phyloP scores from a whole-genome alignment of 768 basidiomycete genomes.

The Sporobolomyces pararoseus region DNA sequence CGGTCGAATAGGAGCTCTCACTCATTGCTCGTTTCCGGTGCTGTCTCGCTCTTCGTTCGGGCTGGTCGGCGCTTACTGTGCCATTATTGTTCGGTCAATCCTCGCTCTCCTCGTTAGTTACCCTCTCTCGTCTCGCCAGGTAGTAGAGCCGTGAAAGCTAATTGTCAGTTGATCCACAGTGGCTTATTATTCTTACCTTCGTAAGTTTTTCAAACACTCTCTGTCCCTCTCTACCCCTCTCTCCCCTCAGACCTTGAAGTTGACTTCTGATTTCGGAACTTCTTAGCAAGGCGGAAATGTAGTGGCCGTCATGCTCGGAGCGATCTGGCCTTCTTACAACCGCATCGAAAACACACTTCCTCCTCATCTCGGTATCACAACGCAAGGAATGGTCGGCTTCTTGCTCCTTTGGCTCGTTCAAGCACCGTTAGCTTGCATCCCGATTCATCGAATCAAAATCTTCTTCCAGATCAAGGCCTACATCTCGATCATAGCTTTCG shows the following conservation, averaged over 20 bases:
- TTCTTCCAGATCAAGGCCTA: slow-evolving; percentile 46
- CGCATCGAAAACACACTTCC: slow-evolving; percentile 43
- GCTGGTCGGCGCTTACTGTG: slow-evolving; percentile 45
- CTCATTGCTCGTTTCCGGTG: slow-evolving; percentile 46
- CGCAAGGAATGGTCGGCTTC: slow-evolving; percentile 47
- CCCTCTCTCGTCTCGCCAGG: no score
- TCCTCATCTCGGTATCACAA: slow-evolving; percentile 44
- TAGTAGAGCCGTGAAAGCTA: no score
- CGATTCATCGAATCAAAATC: slow-evolving; percentile 43
- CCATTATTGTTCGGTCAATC: slow-evolving; percentile 45
- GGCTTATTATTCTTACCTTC: slow-evolving; percentile 24
- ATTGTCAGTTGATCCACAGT: no score
- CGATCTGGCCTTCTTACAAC: slow-evolving; percentile 48
- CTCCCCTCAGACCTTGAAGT: no score
- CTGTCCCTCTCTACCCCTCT: no score
- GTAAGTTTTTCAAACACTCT: neutral
- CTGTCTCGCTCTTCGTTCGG: slow-evolving; percentile 44
- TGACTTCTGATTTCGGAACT: no score
- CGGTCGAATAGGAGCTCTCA: slow-evolving; percentile 44
- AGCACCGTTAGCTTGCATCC: slow-evolving; percentile 46
- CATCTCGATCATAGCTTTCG: slow-evolving; percentile 22
- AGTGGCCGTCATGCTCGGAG: slow-evolving; percentile 44
- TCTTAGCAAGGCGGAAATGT: slow-evolving; percentile 39
- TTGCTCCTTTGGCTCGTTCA: slow-evolving; percentile 46
- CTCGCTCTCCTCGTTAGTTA: slow-evolving; percentile 44